Base-by-base conservation (phyloP, 352 stramenopile genomes). In the Pythium phragmiticola region DNA sequence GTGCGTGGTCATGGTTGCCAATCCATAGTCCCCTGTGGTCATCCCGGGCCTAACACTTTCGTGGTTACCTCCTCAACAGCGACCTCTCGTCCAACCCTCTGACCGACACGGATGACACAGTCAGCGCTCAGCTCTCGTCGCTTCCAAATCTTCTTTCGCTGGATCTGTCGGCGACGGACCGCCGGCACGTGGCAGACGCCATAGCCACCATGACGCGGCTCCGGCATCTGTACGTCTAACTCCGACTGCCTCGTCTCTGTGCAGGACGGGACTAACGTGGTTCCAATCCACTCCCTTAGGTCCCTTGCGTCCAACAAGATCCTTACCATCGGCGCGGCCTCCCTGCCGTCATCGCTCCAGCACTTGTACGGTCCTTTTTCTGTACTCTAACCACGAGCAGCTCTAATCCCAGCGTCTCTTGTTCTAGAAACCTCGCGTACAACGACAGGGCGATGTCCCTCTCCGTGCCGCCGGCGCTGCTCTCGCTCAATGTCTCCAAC, bases 1-100 rank as follows among this genome's bases (percentile, higher is more conserved):
- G 64, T 70, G 62, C 55, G 63, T 47, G 7, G 23, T 30, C 49
- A n/a, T 57, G 39, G 16, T 46, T 46, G 17, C 16, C 39, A n/a
- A 46, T 42, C 12, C 11, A 2, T 21, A 43, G 17, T 17, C 33
- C 17, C 8, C 11, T 23, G 21, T 53, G 21, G 47, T 37, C 47
- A 53, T 36, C 21, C 34, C 34, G 7, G 39, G 39, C 16, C 39
- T 46, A 46, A 46, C 39, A 6, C 16, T 46, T 48, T 48, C 43
- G 6, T 39, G 8, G 21, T 4, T 42, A 42, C 37, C 26, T 39
- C 34, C 7, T 39, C 34, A 39, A 39, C 34, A 70, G 64, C 3
- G 57, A 65, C n/a, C 42, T 70, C 9, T 70, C 64, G 19, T 61
- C 23, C 17, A 70, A 70, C 33, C 7, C 34, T 7, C 51, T 70